Conservation (phyloP, 768 basidiomycete genomes). For the Leccinellum rugosiceps region DNA sequence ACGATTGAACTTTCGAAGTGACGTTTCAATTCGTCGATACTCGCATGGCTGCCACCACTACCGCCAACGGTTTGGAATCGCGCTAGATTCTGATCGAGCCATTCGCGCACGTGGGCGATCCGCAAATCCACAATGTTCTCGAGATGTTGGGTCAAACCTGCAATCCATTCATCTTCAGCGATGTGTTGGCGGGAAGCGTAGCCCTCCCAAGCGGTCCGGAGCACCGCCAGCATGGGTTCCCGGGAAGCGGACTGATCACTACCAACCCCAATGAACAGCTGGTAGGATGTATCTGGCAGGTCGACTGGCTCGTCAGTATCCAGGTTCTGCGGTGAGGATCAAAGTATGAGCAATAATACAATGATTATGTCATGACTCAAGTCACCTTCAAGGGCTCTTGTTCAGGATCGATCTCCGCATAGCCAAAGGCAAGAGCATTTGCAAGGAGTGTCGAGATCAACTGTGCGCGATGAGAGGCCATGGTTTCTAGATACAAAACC, state of each 20-base stretch:
- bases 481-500: conserved; percentile 37
- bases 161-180: conserved; percentile 36
- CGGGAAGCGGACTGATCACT: conserved; percentile 17
- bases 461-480: conserved; percentile 47
- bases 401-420: conserved; percentile 43
- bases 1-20: conserved; percentile 41
- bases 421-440: conserved; percentile 47
- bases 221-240: conserved; percentile 8
- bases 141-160: conserved; percentile 37
- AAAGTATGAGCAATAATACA: neutral
- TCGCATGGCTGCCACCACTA: conserved; percentile 30
- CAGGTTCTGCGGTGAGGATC: conserved; percentile 39
- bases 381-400: conserved; percentile 49
- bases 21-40: conserved; percentile 44
- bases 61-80: conserved; percentile 38
- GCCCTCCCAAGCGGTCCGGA: conserved; percentile 19
- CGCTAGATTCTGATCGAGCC: conserved; percentile 48
- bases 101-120: conserved; percentile 45
- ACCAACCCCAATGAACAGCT: conserved; percentile 33
- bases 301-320: conserved; percentile 46
- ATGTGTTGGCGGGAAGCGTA: conserved; percentile 18
- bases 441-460: conserved; percentile 40
- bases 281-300: conserved; percentile 33
- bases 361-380: neutral
- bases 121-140: conserved; percentile 39